phyloP scores from a whole-genome alignment of 805 yeast genomes.

The Candida broadrunensis region DNA sequence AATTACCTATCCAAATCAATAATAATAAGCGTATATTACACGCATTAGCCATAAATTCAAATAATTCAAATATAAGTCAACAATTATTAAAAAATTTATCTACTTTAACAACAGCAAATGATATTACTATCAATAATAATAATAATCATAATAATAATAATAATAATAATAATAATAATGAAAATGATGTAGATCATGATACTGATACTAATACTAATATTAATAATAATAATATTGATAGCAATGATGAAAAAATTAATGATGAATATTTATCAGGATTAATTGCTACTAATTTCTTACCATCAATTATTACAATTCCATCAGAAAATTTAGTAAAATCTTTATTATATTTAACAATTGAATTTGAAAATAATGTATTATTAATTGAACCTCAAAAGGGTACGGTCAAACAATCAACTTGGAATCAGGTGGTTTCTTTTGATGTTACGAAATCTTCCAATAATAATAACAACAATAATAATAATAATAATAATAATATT shows the following conservation, averaged over 20 bases:
- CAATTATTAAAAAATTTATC: conserved; percentile 31
- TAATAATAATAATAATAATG: too few relatives aligned
- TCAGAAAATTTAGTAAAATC: conserved; percentile 54
- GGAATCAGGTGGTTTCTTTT: conserved; percentile 87
- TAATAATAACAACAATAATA: conserved; percentile 20
- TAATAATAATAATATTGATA: not conserved
- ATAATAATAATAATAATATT: not conserved
- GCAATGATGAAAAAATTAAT: conserved; percentile 7
- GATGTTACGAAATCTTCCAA: conserved; percentile 57
- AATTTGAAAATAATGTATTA: conserved; percentile 92
- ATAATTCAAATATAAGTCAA: conserved; percentile 24
- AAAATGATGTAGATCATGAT: conserved; percentile 14
- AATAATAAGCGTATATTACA: conserved; percentile 61
- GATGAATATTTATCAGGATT: conserved; percentile 26
- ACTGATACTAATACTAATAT: conserved; percentile 1
- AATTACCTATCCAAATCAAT: conserved; percentile 67
- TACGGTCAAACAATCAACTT: conserved; percentile 70
- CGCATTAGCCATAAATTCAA: conserved; percentile 59
- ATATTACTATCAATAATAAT: conserved; percentile 8
- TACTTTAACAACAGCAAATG: conserved; percentile 10
- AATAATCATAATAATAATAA: not conserved
- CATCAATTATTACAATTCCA: conserved; percentile 55
- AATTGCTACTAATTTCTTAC: conserved; percentile 39
- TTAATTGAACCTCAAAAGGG: conserved; percentile 85
- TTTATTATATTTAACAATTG: conserved; percentile 80